Evolutionary conservation across 257 asterid genomes (phyloP).

Genomic region (Forsythia suspensa): DNA sequence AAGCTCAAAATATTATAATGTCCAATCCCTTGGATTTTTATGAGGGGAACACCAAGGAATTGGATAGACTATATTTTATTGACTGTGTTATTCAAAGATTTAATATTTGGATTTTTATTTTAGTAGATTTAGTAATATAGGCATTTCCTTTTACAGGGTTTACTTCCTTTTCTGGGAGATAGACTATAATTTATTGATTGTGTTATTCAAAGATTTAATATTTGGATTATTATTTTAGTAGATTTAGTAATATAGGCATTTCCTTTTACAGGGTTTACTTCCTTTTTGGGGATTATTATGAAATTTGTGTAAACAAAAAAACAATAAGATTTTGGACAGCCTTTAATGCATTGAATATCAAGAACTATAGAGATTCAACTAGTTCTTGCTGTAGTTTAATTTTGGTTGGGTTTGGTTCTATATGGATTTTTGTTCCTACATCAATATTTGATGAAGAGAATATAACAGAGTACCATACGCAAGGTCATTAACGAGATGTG

Average conservation of each 20-base stretch:
- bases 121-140: background rate
- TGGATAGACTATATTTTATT: background rate
- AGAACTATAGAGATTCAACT: background rate
- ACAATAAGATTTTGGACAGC: background rate
- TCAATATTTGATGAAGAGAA: background rate
- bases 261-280: background rate
- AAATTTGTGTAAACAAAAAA: too few species aligned
- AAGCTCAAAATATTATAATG: background rate
- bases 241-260: background rate
- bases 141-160: background rate
- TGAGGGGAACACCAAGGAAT: background rate
- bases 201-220: background rate
- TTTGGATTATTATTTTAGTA: background rate
- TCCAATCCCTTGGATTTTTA: background rate
- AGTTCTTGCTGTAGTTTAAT: background rate
- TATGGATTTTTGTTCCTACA: background rate
- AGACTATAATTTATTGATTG: background rate
- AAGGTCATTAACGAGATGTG: background rate
- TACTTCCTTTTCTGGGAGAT: background rate
- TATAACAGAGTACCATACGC: background rate
- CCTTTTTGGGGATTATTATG: background rate
- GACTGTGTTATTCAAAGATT: background rate
- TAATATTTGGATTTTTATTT: background rate
- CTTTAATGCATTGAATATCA: background rate
- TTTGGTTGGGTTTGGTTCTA: background rate